These are phyloP conservation scores for Xylaria sp. DNA, from an alignment of 2,329 filamentous ascomycete genomes.

Conservation along the genomic window DNA sequence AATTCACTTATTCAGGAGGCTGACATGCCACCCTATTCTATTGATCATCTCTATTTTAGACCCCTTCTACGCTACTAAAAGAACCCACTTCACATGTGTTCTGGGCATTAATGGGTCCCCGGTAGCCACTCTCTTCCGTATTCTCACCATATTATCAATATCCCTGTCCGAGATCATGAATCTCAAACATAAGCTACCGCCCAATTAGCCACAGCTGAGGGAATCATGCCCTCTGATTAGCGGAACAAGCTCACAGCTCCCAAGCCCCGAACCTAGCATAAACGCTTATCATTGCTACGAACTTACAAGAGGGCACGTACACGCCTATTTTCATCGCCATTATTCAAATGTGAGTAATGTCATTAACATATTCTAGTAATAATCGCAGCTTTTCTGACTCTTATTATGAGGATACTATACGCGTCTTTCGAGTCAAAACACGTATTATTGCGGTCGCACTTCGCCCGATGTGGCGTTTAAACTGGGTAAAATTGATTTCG, in stretches of 20 bases:
- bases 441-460: too few relatives aligned
- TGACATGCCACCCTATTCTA: constrained; percentile 9
- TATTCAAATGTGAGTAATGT: too few relatives aligned
- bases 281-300: not conserved
- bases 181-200: constrained; percentile 13
- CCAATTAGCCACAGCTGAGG: constrained; percentile 15
- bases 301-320: too few relatives aligned
- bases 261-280: not conserved
- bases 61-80: not conserved
- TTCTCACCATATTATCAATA: not conserved
- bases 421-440: too few relatives aligned
- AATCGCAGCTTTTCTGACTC: too few relatives aligned
- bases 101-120: constrained; percentile 4
- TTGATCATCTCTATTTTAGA: constrained; percentile 3
- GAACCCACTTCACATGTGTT: constrained; percentile 16
- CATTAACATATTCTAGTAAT: too few relatives aligned
- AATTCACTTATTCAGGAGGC: constrained; percentile 22
- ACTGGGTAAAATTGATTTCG: too few relatives aligned
- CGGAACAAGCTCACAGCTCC: not conserved
- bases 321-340: too few relatives aligned
- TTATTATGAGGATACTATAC: too few relatives aligned
- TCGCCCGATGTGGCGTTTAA: too few relatives aligned
- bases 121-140: not conserved
- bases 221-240: constrained; percentile 4
- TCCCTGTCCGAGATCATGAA: constrained; percentile 14